Conservation (phyloP, 257 asterid genomes). For the Craterostigma plantagineum region DNA sequence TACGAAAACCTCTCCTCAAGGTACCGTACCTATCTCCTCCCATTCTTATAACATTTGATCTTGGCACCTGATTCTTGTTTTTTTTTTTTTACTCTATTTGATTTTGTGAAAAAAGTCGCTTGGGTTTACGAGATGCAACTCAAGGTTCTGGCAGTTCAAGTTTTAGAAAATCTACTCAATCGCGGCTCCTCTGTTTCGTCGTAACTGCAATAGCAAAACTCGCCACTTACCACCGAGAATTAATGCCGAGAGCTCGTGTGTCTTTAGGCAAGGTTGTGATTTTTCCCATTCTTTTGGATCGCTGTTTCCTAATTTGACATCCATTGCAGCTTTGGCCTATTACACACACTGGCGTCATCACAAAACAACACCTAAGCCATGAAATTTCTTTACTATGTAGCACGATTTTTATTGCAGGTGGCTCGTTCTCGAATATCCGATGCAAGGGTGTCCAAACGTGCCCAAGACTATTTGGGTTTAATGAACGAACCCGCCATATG, state of each 20-base stretch:
- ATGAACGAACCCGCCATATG: slow-evolving; percentile 88
- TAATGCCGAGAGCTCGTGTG: slow-evolving; percentile 80
- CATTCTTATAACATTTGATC: slow-evolving; percentile 4
- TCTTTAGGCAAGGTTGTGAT: slow-evolving; percentile 65
- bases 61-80: slow-evolving; percentile 10
- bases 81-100: slow-evolving; percentile 5
- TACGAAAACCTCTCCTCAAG: slow-evolving; percentile 81
- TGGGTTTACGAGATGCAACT: slow-evolving; percentile 51
- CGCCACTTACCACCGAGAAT: slow-evolving; percentile 68
- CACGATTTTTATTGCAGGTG: slow-evolving; percentile 29
- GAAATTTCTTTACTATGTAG: background rate
- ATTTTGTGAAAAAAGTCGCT: slow-evolving; percentile 30
- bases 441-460: slow-evolving; percentile 72
- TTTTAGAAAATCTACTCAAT: slow-evolving; percentile 59
- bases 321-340: background rate
- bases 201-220: slow-evolving; percentile 89
- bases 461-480: slow-evolving; percentile 65
- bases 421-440: slow-evolving; percentile 87
- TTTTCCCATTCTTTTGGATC: no score
- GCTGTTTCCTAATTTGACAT: no score
- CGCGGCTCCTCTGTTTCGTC: slow-evolving; percentile 83
- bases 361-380: background rate
- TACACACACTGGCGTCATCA: background rate
- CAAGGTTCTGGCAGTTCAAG: slow-evolving; percentile 47
- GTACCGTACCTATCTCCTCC: slow-evolving; percentile 18